A percentile compares a stretch with the other conserved stretches of the same genome.
These are phyloP conservation scores for Plasmodiophora brassicae DNA, from an alignment of 208 protist species.

Conservation along the genomic window DNA sequence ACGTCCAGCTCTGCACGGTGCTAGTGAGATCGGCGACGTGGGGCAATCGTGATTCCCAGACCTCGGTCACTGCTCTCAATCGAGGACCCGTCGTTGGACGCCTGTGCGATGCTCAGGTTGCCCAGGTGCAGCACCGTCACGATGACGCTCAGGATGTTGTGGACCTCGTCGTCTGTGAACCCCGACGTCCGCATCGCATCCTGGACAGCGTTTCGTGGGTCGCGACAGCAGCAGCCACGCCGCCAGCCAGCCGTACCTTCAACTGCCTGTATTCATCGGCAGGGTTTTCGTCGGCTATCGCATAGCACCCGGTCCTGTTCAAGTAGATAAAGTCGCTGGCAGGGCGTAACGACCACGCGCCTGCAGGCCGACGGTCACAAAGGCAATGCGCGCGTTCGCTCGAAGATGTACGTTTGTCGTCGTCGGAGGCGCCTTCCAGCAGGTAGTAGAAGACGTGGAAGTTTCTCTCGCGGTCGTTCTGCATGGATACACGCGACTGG, in stretches of 20 bases:
- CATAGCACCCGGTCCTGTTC: not conserved
- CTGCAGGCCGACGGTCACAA: no score
- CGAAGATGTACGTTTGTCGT: not conserved
- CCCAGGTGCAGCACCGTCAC: conserved; percentile 67
- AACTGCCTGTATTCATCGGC: not conserved
- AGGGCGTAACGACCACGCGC: not conserved
- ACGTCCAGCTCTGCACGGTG: not conserved
- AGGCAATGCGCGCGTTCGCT: no score
- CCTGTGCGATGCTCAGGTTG: conserved; percentile 59
- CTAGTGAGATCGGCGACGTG: not conserved
- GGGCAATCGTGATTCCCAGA: not conserved
- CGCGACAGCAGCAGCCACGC: not conserved
- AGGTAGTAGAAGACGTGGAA: conserved; percentile 50
- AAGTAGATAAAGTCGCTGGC: not conserved
- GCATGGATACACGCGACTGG: conserved; percentile 31
- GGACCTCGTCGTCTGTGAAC: conserved; percentile 33
- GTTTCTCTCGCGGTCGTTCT: conserved; percentile 30
- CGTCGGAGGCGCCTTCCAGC: not conserved
- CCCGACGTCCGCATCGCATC: conserved; percentile 40
- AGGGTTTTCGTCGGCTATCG: not conserved
- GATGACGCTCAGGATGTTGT: conserved; percentile 43
- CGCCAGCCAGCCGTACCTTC: not conserved
- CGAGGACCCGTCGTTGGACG: not conserved
- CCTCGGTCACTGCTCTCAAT: not conserved
- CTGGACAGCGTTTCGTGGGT: no score